Percentiles rank a stretch among this genome's conserved stretches.
Evolutionary conservation across 75 land plant genomes (phyloP).

Genomic region (Adiantum capillusveneris): DNA sequence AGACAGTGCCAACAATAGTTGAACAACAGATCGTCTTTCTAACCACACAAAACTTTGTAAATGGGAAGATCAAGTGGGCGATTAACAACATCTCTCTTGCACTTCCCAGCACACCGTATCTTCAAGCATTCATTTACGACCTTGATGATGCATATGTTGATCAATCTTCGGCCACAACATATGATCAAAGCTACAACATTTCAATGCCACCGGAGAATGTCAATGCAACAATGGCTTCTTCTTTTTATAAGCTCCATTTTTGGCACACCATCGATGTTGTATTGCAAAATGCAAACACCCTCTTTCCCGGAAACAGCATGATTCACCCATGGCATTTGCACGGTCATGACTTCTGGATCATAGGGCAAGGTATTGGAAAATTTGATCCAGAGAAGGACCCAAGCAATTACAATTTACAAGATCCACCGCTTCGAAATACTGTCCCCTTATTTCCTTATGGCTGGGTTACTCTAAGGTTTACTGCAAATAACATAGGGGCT

Average conservation of each 20-base stretch:
- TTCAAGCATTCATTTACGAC: constrained; percentile 48
- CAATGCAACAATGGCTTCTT: constrained; percentile 35
- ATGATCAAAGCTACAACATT: constrained; percentile 35
- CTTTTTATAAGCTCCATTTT: constrained; percentile 38
- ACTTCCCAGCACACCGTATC: constrained; percentile 55
- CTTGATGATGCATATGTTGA: constrained; percentile 29
- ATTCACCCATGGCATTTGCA: constrained; percentile 95
- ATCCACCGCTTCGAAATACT: constrained; percentile 75
- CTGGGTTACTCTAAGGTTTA: constrained; percentile 73
- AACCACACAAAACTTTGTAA: constrained; percentile 69
- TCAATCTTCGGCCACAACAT: constrained; percentile 42
- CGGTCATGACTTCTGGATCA: constrained; percentile 87
- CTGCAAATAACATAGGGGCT: constrained; percentile 79
- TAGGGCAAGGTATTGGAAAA: constrained; percentile 78
- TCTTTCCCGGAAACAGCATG: constrained; percentile 52
- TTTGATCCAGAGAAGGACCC: constrained; percentile 27
- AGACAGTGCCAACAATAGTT: constrained; percentile 29
- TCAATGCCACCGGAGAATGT: constrained; percentile 40
- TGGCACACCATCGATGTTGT: constrained; percentile 59
- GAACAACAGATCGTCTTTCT: constrained; percentile 45
- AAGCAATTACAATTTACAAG: constrained; percentile 42
- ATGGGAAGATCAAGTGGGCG: constrained; percentile 74
- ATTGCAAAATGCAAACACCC: constrained; percentile 68
- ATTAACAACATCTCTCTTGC: constrained; percentile 72
- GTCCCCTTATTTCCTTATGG: constrained; percentile 72